phyloP scores from a whole-genome alignment of 1,139 yeast species.

The Petasospora fabianii region DNA sequence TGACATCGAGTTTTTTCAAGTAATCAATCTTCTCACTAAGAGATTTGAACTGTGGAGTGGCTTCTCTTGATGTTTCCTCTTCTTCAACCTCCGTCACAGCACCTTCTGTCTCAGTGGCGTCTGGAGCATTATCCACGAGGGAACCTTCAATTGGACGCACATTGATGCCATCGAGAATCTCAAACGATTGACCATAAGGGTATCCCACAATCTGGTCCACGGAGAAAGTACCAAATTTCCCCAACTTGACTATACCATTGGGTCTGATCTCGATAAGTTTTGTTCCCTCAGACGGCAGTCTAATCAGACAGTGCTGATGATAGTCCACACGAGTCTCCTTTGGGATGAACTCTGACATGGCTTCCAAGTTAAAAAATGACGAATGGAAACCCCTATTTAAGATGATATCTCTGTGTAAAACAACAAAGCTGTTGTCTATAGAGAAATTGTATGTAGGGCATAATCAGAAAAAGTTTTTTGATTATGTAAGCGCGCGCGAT shows the following conservation, averaged over 20 bases:
- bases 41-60: conserved; percentile 28
- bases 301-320: conserved; percentile 49
- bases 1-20: conserved; percentile 32
- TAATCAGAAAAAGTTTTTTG: not conserved
- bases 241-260: conserved; percentile 63
- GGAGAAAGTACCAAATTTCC: conserved; percentile 85
- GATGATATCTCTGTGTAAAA: not conserved
- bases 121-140: conserved; percentile 28
- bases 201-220: conserved; percentile 74
- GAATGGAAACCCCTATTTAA: not conserved
- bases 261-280: conserved; percentile 64
- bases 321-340: conserved; percentile 28
- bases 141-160: conserved; percentile 45
- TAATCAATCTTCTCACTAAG: conserved; percentile 25
- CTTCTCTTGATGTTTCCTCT: conserved; percentile 21
- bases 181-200: conserved; percentile 88
- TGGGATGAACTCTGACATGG: conserved; percentile 8
- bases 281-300: conserved; percentile 77
- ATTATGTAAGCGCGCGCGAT: conserved; percentile 2
- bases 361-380: not conserved
- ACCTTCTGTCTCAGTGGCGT: conserved; percentile 29
- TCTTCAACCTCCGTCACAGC: conserved; percentile 29
- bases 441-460: too few species aligned
- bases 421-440: too few species aligned
- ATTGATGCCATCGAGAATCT: conserved; percentile 57